Conservation (phyloP, 306 rosid species). For the Calophaca sinica region DNA sequence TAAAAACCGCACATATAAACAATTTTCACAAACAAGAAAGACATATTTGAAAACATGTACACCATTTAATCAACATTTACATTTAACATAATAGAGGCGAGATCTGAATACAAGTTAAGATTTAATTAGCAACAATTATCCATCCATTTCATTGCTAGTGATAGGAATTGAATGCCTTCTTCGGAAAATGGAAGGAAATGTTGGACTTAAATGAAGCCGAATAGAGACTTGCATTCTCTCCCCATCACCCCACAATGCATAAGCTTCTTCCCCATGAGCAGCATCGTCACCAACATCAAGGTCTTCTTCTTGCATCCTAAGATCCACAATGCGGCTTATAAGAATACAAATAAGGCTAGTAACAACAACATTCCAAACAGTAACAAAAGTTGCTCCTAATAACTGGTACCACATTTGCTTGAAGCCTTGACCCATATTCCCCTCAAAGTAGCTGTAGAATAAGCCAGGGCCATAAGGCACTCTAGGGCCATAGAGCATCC, state of each 20-base stretch:
- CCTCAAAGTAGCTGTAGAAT: slow-evolving; percentile 31
- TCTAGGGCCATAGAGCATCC: slow-evolving; percentile 49
- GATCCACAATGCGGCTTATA: slow-evolving; percentile 52
- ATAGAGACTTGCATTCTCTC: slow-evolving; percentile 50
- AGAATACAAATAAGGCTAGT: slow-evolving; percentile 67
- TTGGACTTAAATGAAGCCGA: slow-evolving; percentile 37
- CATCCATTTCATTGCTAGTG: background rate
- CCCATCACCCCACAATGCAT: slow-evolving; percentile 86
- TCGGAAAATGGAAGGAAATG: slow-evolving; percentile 9
- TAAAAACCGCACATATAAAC: too few relatives aligned
- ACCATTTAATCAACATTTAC: background rate
- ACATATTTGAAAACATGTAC: background rate
- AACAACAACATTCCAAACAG: slow-evolving; percentile 62
- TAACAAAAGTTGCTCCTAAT: slow-evolving; percentile 62
- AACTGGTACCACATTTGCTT: slow-evolving; percentile 61
- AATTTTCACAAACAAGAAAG: background rate
- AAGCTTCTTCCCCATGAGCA: slow-evolving; percentile 79
- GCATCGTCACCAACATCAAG: slow-evolving; percentile 79
- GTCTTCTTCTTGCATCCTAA: slow-evolving; percentile 75
- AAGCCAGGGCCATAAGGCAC: slow-evolving; percentile 47
- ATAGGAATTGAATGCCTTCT: slow-evolving; percentile 1
- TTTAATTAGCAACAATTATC: background rate
- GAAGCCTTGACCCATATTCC: slow-evolving; percentile 40
- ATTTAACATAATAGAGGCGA: background rate
- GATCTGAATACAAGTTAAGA: background rate